Conservation (phyloP, 805 yeast genomes). For the Cyberlindnera japonica region DNA sequence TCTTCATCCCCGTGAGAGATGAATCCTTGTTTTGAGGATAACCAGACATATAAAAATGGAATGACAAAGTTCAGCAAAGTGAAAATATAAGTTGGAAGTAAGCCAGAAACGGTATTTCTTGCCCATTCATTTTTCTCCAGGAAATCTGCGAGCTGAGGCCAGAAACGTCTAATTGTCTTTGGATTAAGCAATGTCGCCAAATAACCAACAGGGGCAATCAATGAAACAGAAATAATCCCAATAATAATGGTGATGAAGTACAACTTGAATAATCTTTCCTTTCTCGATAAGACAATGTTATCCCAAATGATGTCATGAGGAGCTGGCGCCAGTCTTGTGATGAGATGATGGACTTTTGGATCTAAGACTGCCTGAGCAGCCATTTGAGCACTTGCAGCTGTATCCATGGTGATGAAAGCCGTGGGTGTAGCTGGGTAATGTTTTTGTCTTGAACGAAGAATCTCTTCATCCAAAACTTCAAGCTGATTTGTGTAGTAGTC, state of each 20-base stretch:
- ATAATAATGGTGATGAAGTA: conserved; percentile 64
- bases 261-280: conserved; percentile 62
- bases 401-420: conserved; percentile 92
- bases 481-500: conserved; percentile 68
- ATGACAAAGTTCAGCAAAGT: conserved; percentile 77
- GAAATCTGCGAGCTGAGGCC: conserved; percentile 77
- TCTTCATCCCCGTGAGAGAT: conserved; percentile 93
- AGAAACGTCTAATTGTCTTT: conserved; percentile 71
- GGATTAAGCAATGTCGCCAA: conserved; percentile 78
- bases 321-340: conserved; percentile 87
- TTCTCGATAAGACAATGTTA: conserved; percentile 75
- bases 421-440: conserved; percentile 83
- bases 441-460: conserved; percentile 56
- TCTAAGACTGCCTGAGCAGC: conserved; percentile 93
- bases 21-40: conserved; percentile 81
- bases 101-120: conserved; percentile 75
- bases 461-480: conserved; percentile 66
- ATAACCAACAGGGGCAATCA: conserved; percentile 80
- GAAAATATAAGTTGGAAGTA: conserved; percentile 87
- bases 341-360: conserved; percentile 79
- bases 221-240: conserved; percentile 63
- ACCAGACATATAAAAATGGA: conserved; percentile 83
- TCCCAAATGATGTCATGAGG: conserved; percentile 96
- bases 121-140: conserved; percentile 67
- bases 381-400: conserved; percentile 94